Evolutionary conservation across 352 stramenopile genomes (phyloP), one percentile per base, ranked within the genome.

Genomic region (Phytophthora tubulina): DNA sequence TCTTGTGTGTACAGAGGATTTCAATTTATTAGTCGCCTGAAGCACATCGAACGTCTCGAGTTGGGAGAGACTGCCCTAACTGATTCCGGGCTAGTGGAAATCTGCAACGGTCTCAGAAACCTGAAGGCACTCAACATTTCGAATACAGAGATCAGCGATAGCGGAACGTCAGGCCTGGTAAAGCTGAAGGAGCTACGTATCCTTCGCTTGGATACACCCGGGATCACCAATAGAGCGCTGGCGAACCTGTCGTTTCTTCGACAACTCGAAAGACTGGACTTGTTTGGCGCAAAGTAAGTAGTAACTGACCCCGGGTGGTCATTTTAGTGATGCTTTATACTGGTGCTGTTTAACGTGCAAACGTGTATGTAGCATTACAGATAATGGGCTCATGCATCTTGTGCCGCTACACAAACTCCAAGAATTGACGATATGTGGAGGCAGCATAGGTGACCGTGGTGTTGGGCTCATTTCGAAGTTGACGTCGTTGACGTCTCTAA

Each of bases 401-500:
- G 75, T 83, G 5, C 78, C 68, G 27, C 52, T 95, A 39, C 75
- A 69, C 17, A 62, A 78, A 7, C 62, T 95, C 21, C 75, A 84
- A 67, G 80, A 92, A 31, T 63, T 95, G 33, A 77, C 84, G 6
- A 85, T 95, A 54, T 94, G 86, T 58, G 80, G 84, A 42, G 86
- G 86, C 13, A 86, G 61, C 30, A 90, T 95, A 48, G 88, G 78
- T 6, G 85, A 93, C 35, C 81, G 83, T 27, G 88, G 88, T 30
- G 86, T 94, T 11, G 84, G 91, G 48, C 52, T 91, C 14, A 87
- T 95, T 50, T 91, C 81, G n/a, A 90, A 90, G 30, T 73, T 95
- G 56, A 90, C 79, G 45, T 87, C 80, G 15, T 73, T 95, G 53
- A 85, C 73, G 53, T 88, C 82, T n/a, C 74, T 95, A 46, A 95